A percentile compares a stretch with the other conserved stretches of the same genome.
These are phyloP conservation scores for Pseudonitzschia pungens DNA, from an alignment of 108 stramenopile species.

Conservation along the genomic window DNA sequence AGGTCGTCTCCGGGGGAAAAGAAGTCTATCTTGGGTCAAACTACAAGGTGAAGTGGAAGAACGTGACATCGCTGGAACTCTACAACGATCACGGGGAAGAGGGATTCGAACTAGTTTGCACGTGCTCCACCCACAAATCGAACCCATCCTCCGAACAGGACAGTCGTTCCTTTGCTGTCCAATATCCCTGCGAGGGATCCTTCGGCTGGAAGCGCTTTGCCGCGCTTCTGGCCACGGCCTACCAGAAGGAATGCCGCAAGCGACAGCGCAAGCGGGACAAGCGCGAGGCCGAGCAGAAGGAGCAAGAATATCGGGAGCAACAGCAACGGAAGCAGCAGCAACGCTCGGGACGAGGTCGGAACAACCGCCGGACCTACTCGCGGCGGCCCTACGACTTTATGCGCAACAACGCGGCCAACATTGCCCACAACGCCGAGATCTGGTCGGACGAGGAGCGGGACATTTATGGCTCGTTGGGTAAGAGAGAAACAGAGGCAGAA, in stretches of 20 bases:
- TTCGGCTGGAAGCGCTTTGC: not conserved
- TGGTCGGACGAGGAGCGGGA: slow-evolving; percentile 17
- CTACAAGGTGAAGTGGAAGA: slow-evolving; percentile 31
- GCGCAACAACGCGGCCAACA: slow-evolving; percentile 11
- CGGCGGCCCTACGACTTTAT: slow-evolving; percentile 1
- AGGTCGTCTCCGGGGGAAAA: slow-evolving; percentile 7
- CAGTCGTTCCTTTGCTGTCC: not conserved
- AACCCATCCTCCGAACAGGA: not conserved
- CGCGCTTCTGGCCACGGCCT: not conserved
- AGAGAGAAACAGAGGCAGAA: not conserved
- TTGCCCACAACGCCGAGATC: slow-evolving; percentile 1
- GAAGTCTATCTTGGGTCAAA: slow-evolving; percentile 36
- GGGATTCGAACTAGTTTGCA: not conserved
- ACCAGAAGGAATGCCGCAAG: not conserved
- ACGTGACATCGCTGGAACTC: slow-evolving; percentile 8
- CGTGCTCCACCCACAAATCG: no score
- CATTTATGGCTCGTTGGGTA: not conserved
- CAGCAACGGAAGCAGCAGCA: not conserved
- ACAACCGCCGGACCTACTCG: slow-evolving; percentile 1
- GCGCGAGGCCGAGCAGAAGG: not conserved
- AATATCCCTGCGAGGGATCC: not conserved
- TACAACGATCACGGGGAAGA: not conserved
- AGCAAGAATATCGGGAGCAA: not conserved
- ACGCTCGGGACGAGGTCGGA: not conserved
- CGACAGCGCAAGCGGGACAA: not conserved